phyloP scores from a whole-genome alignment of 2,329 filamentous ascomycete genomes.

The Bipolaris oryzae region DNA sequence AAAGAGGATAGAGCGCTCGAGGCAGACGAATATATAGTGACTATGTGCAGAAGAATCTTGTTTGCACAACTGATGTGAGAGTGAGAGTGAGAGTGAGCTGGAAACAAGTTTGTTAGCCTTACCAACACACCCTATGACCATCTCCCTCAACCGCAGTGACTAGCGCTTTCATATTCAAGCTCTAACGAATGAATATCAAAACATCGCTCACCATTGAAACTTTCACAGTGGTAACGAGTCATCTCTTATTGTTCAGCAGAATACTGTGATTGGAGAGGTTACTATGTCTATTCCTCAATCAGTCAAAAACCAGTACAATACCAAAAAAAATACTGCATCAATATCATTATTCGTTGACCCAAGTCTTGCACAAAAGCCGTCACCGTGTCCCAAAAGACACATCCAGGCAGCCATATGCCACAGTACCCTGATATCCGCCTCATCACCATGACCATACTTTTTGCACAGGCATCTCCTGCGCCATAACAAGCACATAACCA shows the following conservation, averaged over 20 bases:
- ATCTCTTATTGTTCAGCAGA: background rate
- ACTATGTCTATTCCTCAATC: background rate
- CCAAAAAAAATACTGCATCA: background rate
- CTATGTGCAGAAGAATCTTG: background rate
- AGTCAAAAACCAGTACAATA: background rate
- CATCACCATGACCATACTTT: background rate
- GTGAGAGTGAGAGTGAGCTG: background rate
- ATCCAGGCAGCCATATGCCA: background rate
- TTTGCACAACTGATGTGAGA: too few relatives aligned
- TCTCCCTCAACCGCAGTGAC: background rate
- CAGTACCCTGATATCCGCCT: background rate
- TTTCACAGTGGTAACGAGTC: too few relatives aligned
- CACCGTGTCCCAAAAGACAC: background rate
- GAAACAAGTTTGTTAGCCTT: background rate
- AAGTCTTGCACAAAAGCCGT: slow-evolving; percentile 1
- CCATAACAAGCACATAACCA: background rate
- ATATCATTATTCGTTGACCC: slow-evolving; percentile 9
- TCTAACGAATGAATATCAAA: too few relatives aligned
- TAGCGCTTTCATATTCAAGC: too few relatives aligned
- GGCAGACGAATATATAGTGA: background rate
- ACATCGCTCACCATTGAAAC: too few relatives aligned
- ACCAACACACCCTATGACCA: too few relatives aligned
- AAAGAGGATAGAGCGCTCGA: background rate
- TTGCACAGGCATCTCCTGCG: background rate
- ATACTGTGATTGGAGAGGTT: background rate